These are phyloP conservation scores for Vitis hybrid DNA, from an alignment of 177 flowering plant genomes.

Conservation along the genomic window DNA sequence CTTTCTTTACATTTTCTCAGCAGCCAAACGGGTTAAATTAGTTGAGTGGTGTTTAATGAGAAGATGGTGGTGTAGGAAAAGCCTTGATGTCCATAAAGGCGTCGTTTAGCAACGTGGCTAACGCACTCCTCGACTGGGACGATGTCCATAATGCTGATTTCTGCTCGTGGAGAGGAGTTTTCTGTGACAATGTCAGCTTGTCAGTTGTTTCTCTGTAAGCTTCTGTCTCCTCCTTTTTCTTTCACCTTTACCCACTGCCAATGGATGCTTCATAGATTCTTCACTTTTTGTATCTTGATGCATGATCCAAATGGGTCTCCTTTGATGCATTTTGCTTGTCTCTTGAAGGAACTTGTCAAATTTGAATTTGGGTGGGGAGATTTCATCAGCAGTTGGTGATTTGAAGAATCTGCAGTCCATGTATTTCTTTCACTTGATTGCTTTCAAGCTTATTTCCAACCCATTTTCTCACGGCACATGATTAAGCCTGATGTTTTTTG, in stretches of 20 bases:
- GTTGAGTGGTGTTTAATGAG: constrained; percentile 4
- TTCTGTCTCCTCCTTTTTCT: not conserved
- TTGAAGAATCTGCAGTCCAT: constrained; percentile 55
- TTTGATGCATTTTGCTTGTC: not conserved
- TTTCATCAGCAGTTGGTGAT: constrained; percentile 80
- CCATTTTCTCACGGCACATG: not conserved
- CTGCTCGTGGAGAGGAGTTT: constrained; percentile 94
- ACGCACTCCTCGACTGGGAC: constrained; percentile 81
- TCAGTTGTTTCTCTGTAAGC: constrained; percentile 74
- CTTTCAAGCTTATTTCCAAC: not conserved
- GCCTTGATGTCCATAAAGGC: constrained; percentile 71
- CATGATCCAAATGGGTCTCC: not conserved
- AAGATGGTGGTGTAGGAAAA: constrained; percentile 42
- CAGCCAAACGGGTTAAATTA: not conserved
- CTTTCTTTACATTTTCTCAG: not conserved
- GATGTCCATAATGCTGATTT: constrained; percentile 47
- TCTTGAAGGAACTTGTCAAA: constrained; percentile 68
- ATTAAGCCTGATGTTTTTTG: not conserved
- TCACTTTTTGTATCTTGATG: not conserved
- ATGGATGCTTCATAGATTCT: not conserved
- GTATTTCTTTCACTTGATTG: constrained; percentile 22
- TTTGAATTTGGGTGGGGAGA: constrained; percentile 82
- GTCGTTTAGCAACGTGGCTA: constrained; percentile 71
- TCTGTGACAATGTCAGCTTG: constrained; percentile 57
- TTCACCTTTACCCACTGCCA: not conserved